phyloP scores from a whole-genome alignment of 2,329 filamentous ascomycete genomes.

The Madurella fahalii region DNA sequence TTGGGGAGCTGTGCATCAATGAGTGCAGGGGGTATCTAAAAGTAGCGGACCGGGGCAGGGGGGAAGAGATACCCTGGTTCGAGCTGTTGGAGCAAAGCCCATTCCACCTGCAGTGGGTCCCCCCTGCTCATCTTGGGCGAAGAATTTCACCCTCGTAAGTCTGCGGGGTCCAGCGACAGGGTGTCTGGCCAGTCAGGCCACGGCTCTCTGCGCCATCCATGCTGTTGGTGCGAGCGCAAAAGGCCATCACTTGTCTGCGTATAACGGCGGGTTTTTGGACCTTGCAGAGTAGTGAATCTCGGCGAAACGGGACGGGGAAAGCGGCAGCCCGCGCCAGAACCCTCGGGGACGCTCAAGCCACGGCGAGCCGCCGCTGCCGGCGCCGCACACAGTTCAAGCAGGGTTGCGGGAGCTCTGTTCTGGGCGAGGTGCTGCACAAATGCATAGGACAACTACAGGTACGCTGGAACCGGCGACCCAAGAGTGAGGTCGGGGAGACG shows the following conservation, averaged over 20 bases:
- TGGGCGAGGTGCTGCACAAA: slow-evolving; percentile 6
- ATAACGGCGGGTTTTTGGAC: slow-evolving; percentile 2
- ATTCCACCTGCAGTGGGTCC: slow-evolving; percentile 18
- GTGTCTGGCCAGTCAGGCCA: slow-evolving; percentile 21
- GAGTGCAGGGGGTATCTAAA: slow-evolving; percentile 21
- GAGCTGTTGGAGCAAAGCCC: slow-evolving; percentile 13
- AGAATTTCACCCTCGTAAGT: slow-evolving; percentile 2
- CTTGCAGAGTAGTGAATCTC: slow-evolving; percentile 9
- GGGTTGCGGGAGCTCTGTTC: too few relatives aligned
- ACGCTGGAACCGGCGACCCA: slow-evolving; percentile 8
- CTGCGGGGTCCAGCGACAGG: slow-evolving; percentile 18
- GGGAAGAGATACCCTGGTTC: slow-evolving; percentile 8
- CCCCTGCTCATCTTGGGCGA: slow-evolving; percentile 1
- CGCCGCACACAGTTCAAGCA: too few relatives aligned
- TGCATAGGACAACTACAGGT: not conserved
- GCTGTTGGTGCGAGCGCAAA: slow-evolving; percentile 16
- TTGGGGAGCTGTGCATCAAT: slow-evolving; percentile 20
- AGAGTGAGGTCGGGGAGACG: slow-evolving; percentile 10
- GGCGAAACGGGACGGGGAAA: slow-evolving; percentile 15
- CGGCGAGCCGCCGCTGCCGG: too few relatives aligned
- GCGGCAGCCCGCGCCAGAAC: slow-evolving; percentile 10
- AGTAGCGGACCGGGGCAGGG: slow-evolving; percentile 19
- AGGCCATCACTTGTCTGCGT: not conserved
- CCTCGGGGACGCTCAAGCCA: not conserved
- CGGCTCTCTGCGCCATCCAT: slow-evolving; percentile 1